Evolutionary conservation across 345 rosid species (phyloP).

Genomic region (Gossypium longicalyx): DNA sequence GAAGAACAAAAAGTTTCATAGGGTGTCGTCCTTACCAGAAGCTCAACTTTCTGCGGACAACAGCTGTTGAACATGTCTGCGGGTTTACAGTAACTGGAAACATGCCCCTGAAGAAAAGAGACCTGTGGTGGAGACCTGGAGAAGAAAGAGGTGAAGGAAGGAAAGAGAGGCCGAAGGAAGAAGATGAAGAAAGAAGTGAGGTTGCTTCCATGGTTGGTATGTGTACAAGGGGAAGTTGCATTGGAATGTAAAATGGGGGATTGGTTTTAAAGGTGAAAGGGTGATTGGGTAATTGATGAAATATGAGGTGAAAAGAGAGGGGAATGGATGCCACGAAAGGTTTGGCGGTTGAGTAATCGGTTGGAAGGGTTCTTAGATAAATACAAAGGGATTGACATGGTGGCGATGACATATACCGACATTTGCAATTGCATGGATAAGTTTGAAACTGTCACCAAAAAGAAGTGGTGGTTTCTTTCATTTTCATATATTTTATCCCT

Average conservation of each 20-base stretch:
- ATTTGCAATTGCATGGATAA: constrained; percentile 14
- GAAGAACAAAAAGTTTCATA: not conserved
- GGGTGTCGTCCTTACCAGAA: constrained; percentile 24
- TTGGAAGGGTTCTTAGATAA: not conserved
- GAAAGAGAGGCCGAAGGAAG: constrained; percentile 11
- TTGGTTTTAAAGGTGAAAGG: not conserved
- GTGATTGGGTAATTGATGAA: not conserved
- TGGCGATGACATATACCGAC: not conserved
- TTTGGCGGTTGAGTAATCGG: not conserved
- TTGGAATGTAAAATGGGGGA: no score
- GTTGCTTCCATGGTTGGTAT: constrained; percentile 30
- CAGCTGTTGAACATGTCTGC: constrained; percentile 5
- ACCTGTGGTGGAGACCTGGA: constrained; percentile 24
- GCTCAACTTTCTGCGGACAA: constrained; percentile 8
- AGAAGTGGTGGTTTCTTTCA: no score
- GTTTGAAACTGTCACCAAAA: not conserved
- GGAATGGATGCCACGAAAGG: constrained; percentile 31
- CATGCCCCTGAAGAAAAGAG: constrained; percentile 8
- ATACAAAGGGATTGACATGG: constrained; percentile 14
- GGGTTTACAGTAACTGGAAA: constrained; percentile 12
- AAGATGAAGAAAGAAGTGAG: constrained; percentile 25
- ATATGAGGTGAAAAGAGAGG: not conserved
- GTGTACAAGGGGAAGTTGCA: no score
- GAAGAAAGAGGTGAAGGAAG: constrained; percentile 22
- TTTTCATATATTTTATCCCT: not conserved